phyloP scores from a whole-genome alignment of 169 alveolate genomes.

The Cyclospora cayetanensis region DNA sequence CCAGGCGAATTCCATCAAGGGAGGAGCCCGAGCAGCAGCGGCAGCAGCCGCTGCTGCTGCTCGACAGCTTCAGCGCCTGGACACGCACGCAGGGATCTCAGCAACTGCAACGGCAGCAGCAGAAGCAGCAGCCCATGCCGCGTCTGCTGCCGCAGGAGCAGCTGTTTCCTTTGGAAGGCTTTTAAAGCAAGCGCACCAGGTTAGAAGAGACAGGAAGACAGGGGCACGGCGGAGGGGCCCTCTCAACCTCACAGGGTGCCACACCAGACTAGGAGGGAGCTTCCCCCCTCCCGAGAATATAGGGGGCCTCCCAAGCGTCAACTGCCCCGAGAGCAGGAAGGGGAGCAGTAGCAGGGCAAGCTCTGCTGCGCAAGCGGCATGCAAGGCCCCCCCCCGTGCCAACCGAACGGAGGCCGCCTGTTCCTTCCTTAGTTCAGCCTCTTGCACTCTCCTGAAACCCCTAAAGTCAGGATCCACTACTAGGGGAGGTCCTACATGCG shows the following conservation, averaged over 20 bases:
- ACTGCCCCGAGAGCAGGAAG: not conserved
- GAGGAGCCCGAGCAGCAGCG: slow-evolving; percentile 48
- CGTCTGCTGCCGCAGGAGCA: slow-evolving; percentile 49
- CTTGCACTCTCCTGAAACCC: not conserved
- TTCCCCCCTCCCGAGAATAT: not conserved
- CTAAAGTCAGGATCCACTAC: not conserved
- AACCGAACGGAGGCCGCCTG: not conserved
- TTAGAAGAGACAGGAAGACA: slow-evolving; percentile 17
- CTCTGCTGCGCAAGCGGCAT: not conserved
- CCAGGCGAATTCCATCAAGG: slow-evolving; percentile 28
- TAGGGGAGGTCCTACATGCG: not conserved
- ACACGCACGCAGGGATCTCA: slow-evolving; percentile 30
- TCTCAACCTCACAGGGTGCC: not conserved
- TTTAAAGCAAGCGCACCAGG: slow-evolving; percentile 24
- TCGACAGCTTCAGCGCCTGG: slow-evolving; percentile 5
- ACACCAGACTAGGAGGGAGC: not conserved
- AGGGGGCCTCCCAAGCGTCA: not conserved
- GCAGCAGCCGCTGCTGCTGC: slow-evolving; percentile 27
- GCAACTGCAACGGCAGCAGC: slow-evolving; percentile 61
- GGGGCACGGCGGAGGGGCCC: not conserved
- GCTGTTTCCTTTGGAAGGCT: slow-evolving; percentile 35
- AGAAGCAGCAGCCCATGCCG: slow-evolving; percentile 49
- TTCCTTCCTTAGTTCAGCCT: slow-evolving; percentile 10
- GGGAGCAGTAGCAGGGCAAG: not conserved
- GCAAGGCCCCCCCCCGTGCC: not conserved